Evolutionary conservation across 2,329 filamentous ascomycete species (phyloP).

Genomic region (Sarocladium strictum): DNA sequence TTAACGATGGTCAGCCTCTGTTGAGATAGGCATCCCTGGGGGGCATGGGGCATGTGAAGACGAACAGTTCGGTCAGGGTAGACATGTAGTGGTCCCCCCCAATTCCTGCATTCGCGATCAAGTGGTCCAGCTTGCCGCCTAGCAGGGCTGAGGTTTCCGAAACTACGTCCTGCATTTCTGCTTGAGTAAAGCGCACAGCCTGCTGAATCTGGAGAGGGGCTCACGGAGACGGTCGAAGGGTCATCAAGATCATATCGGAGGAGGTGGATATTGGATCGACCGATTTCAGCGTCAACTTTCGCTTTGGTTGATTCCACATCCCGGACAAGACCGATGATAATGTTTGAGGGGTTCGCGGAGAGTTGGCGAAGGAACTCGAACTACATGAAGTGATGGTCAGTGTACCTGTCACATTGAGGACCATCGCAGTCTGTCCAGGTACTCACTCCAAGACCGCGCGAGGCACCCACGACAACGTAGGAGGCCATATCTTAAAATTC

Average conservation of each 20-base stretch:
- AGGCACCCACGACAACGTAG: background rate
- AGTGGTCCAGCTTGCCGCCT: conserved; percentile 37
- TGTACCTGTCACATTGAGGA: too few species aligned
- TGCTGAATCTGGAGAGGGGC: too few species aligned
- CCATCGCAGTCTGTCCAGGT: too few species aligned
- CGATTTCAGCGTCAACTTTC: background rate
- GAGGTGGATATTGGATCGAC: background rate
- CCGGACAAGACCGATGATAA: conserved; percentile 38
- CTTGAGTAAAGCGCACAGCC: too few species aligned
- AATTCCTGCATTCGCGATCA: conserved; percentile 42
- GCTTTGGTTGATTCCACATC: conserved; percentile 16
- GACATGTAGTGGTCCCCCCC: conserved; percentile 11
- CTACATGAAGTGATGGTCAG: too few species aligned
- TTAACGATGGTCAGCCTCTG: background rate
- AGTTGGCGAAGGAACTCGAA: conserved; percentile 33
- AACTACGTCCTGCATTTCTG: background rate
- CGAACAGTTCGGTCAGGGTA: background rate
- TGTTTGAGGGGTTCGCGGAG: conserved; percentile 32
- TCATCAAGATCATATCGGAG: background rate
- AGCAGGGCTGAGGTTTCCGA: conserved; percentile 18
- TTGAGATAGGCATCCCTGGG: too few species aligned
- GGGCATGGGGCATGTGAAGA: background rate
- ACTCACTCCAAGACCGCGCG: background rate
- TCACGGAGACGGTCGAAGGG: background rate
- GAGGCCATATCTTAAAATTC: background rate